Evolutionary conservation across 257 asterid species (phyloP).

Genomic region (Solanum lycopersicoides): DNA sequence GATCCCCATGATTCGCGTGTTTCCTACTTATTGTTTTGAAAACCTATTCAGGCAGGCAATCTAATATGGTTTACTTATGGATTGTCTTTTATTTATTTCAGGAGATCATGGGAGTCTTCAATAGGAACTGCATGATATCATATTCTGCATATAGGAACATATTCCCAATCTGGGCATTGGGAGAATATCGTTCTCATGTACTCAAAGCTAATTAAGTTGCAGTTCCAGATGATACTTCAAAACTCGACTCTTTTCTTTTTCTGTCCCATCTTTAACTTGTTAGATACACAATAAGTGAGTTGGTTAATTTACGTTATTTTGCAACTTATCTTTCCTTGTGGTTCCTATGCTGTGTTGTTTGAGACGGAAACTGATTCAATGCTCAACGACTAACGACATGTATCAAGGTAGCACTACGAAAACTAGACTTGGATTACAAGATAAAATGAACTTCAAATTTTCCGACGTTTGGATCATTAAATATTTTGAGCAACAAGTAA

Average conservation of each 20-base stretch:
- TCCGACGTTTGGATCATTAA: background rate
- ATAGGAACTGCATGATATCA: conserved; percentile 81
- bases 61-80: background rate
- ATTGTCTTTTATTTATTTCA: conserved; percentile 3
- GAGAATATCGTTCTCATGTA: conserved; percentile 54
- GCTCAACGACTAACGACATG: too few relatives aligned
- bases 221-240: background rate
- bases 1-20: background rate
- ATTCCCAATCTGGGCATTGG: conserved; percentile 95
- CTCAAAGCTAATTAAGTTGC: conserved; percentile 26
- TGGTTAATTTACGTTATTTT: background rate
- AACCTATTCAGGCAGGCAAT: background rate
- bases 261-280: background rate
- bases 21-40: background rate
- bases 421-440: background rate
- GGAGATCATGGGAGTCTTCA: conserved; percentile 95
- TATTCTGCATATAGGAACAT: conserved; percentile 87
- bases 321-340: background rate
- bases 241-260: background rate
- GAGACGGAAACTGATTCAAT: too few relatives aligned
- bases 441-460: background rate
- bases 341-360: background rate
- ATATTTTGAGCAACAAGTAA: background rate
- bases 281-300: background rate
- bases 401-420: too few relatives aligned